Evolutionary conservation across 495 filamentous ascomycete species (phyloP).

Genomic region (Margaritispora aquatica): DNA sequence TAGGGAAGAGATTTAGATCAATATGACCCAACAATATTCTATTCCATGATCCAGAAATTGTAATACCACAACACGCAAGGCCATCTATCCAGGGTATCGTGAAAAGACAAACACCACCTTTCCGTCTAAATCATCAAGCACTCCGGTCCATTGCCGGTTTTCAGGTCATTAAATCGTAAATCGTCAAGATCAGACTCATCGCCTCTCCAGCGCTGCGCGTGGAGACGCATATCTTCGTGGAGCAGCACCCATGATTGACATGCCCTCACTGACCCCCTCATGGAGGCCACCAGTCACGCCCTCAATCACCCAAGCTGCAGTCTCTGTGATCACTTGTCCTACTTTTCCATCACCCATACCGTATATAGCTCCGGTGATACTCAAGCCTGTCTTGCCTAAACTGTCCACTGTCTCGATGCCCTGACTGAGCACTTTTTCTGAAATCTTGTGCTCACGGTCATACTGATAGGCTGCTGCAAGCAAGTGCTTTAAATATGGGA

Average conservation of each 20-base stretch:
- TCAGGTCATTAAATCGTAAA: neutral
- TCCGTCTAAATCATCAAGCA: neutral
- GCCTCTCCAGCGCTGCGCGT: neutral
- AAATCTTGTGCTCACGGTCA: slow-evolving; percentile 58
- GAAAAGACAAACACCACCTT: neutral
- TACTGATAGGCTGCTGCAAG: slow-evolving; percentile 47
- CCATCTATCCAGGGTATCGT: slow-evolving; percentile 12
- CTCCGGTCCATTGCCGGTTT: neutral
- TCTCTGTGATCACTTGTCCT: slow-evolving; percentile 41
- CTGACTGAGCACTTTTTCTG: slow-evolving; percentile 43
- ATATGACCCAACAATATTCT: no score
- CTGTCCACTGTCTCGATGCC: slow-evolving; percentile 45
- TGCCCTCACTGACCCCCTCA: slow-evolving; percentile 57
- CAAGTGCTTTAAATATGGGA: slow-evolving; percentile 53
- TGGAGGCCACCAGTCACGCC: slow-evolving; percentile 55
- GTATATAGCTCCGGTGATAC: slow-evolving; percentile 41
- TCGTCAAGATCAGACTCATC: neutral
- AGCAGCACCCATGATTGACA: slow-evolving; percentile 39
- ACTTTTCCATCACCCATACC: slow-evolving; percentile 52
- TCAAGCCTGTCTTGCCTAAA: slow-evolving; percentile 43
- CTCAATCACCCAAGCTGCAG: slow-evolving; percentile 51
- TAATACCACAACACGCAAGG: neutral
- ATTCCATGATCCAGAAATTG: neutral
- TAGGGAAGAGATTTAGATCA: no score
- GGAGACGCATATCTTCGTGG: neutral